Evolutionary conservation across 257 asterid species (phyloP), one percentile per base, ranked within the genome.

Genomic region (Solanum acaule): DNA sequence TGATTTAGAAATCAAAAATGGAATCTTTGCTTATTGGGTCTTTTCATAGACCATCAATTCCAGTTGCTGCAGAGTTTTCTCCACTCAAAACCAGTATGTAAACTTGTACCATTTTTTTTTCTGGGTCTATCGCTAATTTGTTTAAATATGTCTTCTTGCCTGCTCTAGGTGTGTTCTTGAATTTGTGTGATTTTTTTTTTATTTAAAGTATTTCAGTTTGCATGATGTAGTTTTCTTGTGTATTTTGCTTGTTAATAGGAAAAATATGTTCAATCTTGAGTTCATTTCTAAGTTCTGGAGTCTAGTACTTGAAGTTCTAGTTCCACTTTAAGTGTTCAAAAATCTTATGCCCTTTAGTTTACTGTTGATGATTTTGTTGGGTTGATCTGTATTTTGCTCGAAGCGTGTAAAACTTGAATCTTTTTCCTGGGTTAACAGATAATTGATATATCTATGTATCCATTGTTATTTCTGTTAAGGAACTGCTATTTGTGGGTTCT

Each of bases 21-120:
- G 97, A 93, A 83, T 93, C 97, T 82, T 79, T 93, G 89, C 90
- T 91, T 20, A 65, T 90, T 86, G 93, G 94, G 75, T 92, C 96
- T 12, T 86, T 93, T 78, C 91, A 90, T 8, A 94, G 87, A 89
- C 93, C 95, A 73, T 85, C 95, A n/a, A 83, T 91, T 88, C 95
- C 94, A 42, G 75, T 84, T 27, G 76, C 91, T 20, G 88, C 96
- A 61, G 92, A 90, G 52, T 29, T 91, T 6, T 89, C 88, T 88
- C 89, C 94, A 31, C 86, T 88, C 84, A 90, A 90, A 42, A 52
- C 87, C 88, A 94, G 98, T 93, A 90, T 88, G 89, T 72, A 4
- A 85, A n/a, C 46, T 83, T 2, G 2, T 35, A 6, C 18, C 23
- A 49, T n/a, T 59, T 5, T 61, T 31, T 29, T 52, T 25, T 20